Percentiles rank a stretch among this genome's conserved stretches.
Conservation (phyloP, 345 rosid species). For the Clarkia xantiana region DNA sequence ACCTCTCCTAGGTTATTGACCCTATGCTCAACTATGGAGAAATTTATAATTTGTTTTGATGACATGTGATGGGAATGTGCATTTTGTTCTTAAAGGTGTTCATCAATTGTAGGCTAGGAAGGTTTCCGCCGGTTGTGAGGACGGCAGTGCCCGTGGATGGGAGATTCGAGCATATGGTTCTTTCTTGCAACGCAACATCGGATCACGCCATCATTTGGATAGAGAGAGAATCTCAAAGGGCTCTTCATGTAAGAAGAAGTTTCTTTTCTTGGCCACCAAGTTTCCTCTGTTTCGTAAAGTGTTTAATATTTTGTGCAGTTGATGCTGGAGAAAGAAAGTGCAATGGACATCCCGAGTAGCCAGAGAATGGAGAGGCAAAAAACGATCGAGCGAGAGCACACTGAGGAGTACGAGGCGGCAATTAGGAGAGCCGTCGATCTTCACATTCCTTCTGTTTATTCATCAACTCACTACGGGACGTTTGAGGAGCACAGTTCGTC, state of each 20-base stretch:
- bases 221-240: constrained; percentile 74
- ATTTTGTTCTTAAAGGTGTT: not conserved
- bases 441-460: constrained; percentile 46
- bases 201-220: constrained; percentile 88
- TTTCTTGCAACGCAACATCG: constrained; percentile 75
- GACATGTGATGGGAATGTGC: too few species aligned
- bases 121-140: constrained; percentile 87
- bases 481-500: constrained; percentile 46
- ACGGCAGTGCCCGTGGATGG: constrained; percentile 98
- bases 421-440: constrained; percentile 54
- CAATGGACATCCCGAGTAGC: constrained; percentile 53
- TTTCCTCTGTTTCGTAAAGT: not conserved
- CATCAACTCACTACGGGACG: constrained; percentile 54
- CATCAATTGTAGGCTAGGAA: constrained; percentile 48
- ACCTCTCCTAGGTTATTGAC: too few species aligned
- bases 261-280: not conserved
- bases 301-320: constrained; percentile 20
- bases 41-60: too few species aligned
- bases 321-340: constrained; percentile 64
- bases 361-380: constrained; percentile 71
- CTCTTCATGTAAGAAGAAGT: constrained; percentile 54
- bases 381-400: constrained; percentile 58
- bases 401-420: constrained; percentile 73
- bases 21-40: too few species aligned
- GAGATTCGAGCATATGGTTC: constrained; percentile 80